Base-by-base conservation (phyloP, 441 rosid genomes). In the Croton laevigatus region DNA sequence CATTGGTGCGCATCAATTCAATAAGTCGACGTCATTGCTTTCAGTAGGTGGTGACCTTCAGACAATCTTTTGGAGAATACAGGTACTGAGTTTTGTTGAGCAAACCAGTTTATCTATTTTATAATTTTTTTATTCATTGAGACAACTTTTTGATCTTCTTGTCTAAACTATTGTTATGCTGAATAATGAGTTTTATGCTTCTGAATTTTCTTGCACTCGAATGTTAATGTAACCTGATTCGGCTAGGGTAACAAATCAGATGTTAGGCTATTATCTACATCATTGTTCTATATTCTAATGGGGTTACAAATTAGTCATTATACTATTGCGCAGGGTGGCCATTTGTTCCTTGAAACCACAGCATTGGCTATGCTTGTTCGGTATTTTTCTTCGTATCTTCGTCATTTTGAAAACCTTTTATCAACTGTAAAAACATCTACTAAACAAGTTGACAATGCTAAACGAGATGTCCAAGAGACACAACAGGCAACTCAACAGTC, bases 291-390 rank as follows among this genome's bases (percentile, higher is more conserved):
- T 59, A 57, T 62, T 76, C 73, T 59, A 3, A 59, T 73, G 74
- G 62, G 77, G 32, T 27, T 27, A 27, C 32, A 27, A 59, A 8
- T 69, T 57, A 44, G 75, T 69, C 60, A 63, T 77, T 68, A 65
- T 84, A 77, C 75, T 83, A 71, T 58, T 76, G 81, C 73, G 57
- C 98, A 94, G 99, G 99, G 96, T 77, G 89, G 93, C 75, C 78
- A 78, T 78, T 71, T 89, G 70, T 74, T 89, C 71, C 79, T 92
- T 79, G 98, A 94, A 80, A 73, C 85, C 40, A 72, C 73, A 67
- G 90, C 96, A 71, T 72, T 89, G 80, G 78, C 68, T 68, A 81
- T 75, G 77, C 83, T 85, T 70, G 49, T 77, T 74, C 75, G 62
- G 62, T 84, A 83, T 73, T 78, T 82, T 85, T 71, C 82, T 73